Evolutionary conservation across 805 yeast species (phyloP).

Genomic region (Spathaspora gorwiae): DNA sequence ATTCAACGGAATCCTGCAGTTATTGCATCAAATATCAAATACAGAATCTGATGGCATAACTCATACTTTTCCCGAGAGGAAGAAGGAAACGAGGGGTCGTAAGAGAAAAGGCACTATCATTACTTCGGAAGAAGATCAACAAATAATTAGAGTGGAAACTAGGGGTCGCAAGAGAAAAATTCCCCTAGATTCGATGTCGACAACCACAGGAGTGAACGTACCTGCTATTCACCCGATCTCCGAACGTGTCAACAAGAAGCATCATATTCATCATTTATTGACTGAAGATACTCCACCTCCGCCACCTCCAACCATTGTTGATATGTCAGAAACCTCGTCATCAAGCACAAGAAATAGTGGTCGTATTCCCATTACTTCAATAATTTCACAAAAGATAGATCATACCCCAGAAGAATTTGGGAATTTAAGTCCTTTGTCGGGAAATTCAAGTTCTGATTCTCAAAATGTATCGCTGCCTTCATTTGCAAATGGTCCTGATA

Average conservation of each 20-base stretch:
- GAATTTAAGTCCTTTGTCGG: background rate
- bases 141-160: background rate
- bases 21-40: too few species aligned
- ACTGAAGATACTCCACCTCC: constrained; percentile 3
- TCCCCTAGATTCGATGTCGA: background rate
- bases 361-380: constrained; percentile 9
- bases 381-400: constrained; percentile 13
- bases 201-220: background rate
- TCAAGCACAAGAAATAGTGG: background rate
- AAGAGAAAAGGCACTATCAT: constrained; percentile 3
- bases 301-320: background rate
- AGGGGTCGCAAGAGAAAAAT: constrained; percentile 3
- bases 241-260: constrained; percentile 1
- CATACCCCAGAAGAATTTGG: background rate
- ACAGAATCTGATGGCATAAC: too few species aligned
- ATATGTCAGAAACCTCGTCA: background rate
- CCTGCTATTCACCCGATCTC: too few species aligned
- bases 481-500: background rate
- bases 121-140: background rate
- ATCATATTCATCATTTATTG: constrained; percentile 7
- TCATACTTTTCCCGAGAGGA: background rate
- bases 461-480: background rate
- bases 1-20: background rate
- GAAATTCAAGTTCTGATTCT: background rate
- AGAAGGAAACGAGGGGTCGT: constrained; percentile 6